phyloP scores from a whole-genome alignment of 257 asterid genomes.

The Gentiana straminea region DNA sequence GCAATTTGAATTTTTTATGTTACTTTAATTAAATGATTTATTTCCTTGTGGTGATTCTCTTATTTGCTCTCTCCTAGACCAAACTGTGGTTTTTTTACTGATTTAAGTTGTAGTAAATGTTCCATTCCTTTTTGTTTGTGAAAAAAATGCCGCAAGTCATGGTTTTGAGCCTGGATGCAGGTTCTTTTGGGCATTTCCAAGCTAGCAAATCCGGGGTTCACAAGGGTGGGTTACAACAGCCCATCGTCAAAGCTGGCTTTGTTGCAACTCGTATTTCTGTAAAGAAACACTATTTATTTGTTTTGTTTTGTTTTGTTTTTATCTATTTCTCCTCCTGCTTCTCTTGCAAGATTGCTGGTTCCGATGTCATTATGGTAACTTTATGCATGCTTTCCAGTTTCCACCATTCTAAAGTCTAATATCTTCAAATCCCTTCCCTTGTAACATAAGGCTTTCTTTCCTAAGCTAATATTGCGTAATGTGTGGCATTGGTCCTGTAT shows the following conservation, averaged over 20 bases:
- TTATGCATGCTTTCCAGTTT: neutral
- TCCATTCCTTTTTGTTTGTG: neutral
- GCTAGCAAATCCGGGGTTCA: slow-evolving; percentile 95
- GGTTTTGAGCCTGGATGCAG: slow-evolving; percentile 21
- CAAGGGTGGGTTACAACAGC: slow-evolving; percentile 63
- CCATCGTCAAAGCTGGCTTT: slow-evolving; percentile 87
- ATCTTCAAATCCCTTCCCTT: too few relatives aligned
- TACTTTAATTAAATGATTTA: too few relatives aligned
- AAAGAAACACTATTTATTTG: slow-evolving; percentile 12
- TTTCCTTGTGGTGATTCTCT: neutral
- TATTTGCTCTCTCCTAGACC: neutral
- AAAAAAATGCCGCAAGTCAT: neutral
- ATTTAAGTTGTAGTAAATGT: neutral
- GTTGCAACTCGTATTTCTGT: slow-evolving; percentile 98
- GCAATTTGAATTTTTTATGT: neutral
- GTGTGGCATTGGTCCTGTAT: too few relatives aligned
- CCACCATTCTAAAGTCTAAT: neutral
- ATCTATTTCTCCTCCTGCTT: too few relatives aligned
- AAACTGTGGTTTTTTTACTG: too few relatives aligned
- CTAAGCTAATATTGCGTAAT: too few relatives aligned
- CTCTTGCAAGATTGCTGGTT: neutral
- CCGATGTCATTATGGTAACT: neutral
- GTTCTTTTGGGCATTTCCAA: slow-evolving; percentile 97
- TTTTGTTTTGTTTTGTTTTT: too few relatives aligned
- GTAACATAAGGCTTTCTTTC: too few relatives aligned